phyloP scores from a whole-genome alignment of 2,329 filamentous ascomycete genomes.

The Didymella exigua region DNA sequence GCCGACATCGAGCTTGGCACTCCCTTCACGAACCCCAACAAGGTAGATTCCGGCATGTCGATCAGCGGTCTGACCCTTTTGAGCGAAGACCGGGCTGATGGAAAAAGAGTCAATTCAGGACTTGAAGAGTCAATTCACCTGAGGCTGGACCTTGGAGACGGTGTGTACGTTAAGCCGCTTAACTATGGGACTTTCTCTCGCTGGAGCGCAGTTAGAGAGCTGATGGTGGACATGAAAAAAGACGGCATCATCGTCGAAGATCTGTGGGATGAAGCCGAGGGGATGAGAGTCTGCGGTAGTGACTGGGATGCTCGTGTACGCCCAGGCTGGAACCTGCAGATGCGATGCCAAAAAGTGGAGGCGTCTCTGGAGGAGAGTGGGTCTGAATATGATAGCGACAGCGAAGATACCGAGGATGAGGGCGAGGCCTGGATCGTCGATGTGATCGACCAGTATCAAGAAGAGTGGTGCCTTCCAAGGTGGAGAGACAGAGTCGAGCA shows the following conservation, averaged over 20 bases:
- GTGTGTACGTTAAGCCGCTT: slow-evolving; percentile 11
- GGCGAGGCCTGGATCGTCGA: slow-evolving; percentile 1
- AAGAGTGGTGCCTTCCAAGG: slow-evolving; percentile 14
- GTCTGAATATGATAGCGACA: background rate
- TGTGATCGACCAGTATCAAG: background rate
- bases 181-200: slow-evolving; percentile 17
- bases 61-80: background rate
- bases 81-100: background rate
- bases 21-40: background rate
- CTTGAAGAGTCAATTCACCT: background rate
- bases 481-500: slow-evolving; percentile 11
- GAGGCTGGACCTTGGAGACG: slow-evolving; percentile 7
- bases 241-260: slow-evolving; percentile 85
- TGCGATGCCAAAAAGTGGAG: slow-evolving; percentile 6
- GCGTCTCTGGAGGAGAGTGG: background rate
- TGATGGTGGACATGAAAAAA: slow-evolving; percentile 94
- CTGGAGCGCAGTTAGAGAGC: slow-evolving; percentile 53
- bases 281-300: slow-evolving; percentile 92
- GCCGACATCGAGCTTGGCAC: background rate
- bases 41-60: background rate
- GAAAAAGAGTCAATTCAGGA: background rate
- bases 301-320: slow-evolving; percentile 28
- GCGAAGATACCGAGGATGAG: background rate
- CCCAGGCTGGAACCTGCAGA: slow-evolving; percentile 18
- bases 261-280: slow-evolving; percentile 68